Evolutionary conservation across 306 rosid species (phyloP), one percentile per base, ranked within the genome.

Genomic region (Quercus bicolor): DNA sequence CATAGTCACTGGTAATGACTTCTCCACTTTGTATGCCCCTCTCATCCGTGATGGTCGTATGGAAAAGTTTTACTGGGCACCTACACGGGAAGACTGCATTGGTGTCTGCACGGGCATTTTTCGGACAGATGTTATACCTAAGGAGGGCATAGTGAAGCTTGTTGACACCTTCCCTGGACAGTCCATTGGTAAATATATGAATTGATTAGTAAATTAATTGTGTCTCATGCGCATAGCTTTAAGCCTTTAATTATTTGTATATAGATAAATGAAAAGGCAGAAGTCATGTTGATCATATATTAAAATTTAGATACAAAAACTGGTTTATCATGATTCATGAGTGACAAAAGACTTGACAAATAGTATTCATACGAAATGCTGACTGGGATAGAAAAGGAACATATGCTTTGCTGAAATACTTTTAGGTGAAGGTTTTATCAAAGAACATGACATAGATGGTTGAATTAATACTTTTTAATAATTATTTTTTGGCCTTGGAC

Each of bases 61-160:
- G 97, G 97, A 89, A 72, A 91, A 91, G 48, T 91, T 91, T 85
- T 89, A 91, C 57, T 91, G 97, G 97, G 92, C 97, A 0, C 97
- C 97, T 37, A 89, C 97, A 37, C 68, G 94, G 0, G 97, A 91
- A 6, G 94, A 91, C 65, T 18, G 89, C 23, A 85, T 91, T 28
- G 97, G 97, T 76, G 93, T 89, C 34, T 91, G 97, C 84, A 66
- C 77, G 3, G 97, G 97, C 20, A 91, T 91, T 54, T 89, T 91
- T 80, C 65, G 84, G 55, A 70, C 81, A 8, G 92, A 89, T 70
- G 74, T 72, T 51, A 31, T 89, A 37, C 85, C 89, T 0, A 61
- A 48, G 40, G 88, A 83, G 28, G 92, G 82, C 75, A 82, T 91
- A 56, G 79, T 85, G 80, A 86, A 86, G 82, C 89, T 89, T 80